phyloP scores from a whole-genome alignment of 2,329 filamentous ascomycete genomes.

The Ceratocystis destructans region DNA sequence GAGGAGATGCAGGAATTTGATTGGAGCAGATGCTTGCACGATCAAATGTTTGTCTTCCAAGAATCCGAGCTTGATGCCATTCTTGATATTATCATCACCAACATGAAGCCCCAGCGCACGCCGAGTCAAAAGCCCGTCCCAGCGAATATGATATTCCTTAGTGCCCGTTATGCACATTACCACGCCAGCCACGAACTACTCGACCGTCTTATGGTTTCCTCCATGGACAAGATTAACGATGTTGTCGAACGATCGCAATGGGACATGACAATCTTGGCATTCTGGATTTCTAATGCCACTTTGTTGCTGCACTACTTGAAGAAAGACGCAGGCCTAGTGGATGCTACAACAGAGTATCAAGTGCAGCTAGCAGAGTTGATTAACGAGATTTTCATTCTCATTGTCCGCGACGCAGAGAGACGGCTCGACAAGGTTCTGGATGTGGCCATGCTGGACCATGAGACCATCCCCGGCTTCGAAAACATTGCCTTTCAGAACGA shows the following conservation, averaged over 20 bases:
- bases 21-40: slow-evolving; percentile 85
- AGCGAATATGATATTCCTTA: slow-evolving; percentile 91
- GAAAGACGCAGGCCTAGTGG: slow-evolving; percentile 72
- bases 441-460: slow-evolving; percentile 87
- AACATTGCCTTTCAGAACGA: slow-evolving; percentile 96
- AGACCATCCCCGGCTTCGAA: slow-evolving; percentile 94
- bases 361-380: slow-evolving; percentile 85
- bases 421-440: slow-evolving; percentile 94
- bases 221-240: slow-evolving; percentile 92
- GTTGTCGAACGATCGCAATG: slow-evolving; percentile 93
- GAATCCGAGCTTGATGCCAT: slow-evolving; percentile 85
- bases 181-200: slow-evolving; percentile 80
- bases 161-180: slow-evolving; percentile 91
- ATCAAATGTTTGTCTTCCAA: slow-evolving; percentile 99
- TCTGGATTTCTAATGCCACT: slow-evolving; percentile 97
- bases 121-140: slow-evolving; percentile 96
- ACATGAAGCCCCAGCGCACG: slow-evolving; percentile 92
- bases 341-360: slow-evolving; percentile 78
- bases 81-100: slow-evolving; percentile 88
- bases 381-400: slow-evolving; percentile 96
- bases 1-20: slow-evolving; percentile 91
- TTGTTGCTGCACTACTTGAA: slow-evolving; percentile 92
- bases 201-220: slow-evolving; percentile 62
- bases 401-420: slow-evolving; percentile 88
- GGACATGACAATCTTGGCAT: slow-evolving; percentile 98